Evolutionary conservation across 1,284 basidiomycete species (phyloP), one percentile per base, ranked within the genome.

Genomic region (Puccinia triticina): DNA sequence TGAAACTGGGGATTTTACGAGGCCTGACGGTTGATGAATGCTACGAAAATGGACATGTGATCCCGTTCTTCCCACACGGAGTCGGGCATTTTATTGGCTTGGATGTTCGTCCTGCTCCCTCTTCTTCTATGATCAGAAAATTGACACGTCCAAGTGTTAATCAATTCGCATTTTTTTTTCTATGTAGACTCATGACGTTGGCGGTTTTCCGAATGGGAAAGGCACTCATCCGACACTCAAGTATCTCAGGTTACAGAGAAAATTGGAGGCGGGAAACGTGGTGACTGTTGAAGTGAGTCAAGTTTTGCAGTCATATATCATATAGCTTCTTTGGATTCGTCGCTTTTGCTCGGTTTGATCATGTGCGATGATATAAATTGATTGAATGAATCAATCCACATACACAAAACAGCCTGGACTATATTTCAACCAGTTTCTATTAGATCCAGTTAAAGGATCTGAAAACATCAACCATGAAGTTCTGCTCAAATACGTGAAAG

Each of bases 31-130:
- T 69, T 34, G 76, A 78, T 46, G 64, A 78, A 78, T 78, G 76
- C 32, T 78, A 78, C 66, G 61, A 67, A 26, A 37, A 53, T 1
- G 76, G 76, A 32, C 76, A 78, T 37, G 76, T 78, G 61, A 53
- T 78, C 29, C 76, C 76, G 16, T 78, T 78, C 32, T 78, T 78
- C 48, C 76, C 76, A 18, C 76, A 78, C 40, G 76, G 76, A 37
- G 64, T 78, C 18, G 76, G 76, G 0, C 76, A 78, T 53, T 78
- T 78, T 55, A 34, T 78, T 66, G 76, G 76, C 29, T 29, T 78
- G 16, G 76, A 78, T 55, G 76, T 78, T 18, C 29, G 76, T 43
- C 59, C 34, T 69, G 32, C 23, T 34, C 57, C 40, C 11, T n/a
- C 34, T 40, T 40, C 11, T 75, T 75, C 32, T 43, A 18, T 43